Conservation (phyloP, 2,329 filamentous ascomycete species). For the Ascosphaera apis region DNA sequence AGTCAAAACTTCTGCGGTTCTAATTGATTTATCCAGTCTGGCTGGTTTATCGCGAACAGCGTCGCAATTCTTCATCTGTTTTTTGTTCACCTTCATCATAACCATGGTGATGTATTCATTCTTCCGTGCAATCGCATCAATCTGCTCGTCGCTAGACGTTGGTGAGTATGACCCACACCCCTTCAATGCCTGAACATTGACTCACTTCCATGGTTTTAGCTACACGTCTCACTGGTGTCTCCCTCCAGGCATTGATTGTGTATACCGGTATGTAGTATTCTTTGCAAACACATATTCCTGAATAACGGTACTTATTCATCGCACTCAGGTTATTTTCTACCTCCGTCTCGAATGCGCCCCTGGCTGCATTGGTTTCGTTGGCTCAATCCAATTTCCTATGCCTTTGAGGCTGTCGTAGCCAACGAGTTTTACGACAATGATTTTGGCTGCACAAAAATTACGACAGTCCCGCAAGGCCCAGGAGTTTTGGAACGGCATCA, state of each 20-base stretch:
- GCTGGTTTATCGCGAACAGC: constrained; percentile 30
- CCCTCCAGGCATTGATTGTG: constrained; percentile 29
- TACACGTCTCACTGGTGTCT: constrained; percentile 26
- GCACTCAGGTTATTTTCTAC: constrained; percentile 34
- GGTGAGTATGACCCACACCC: constrained; percentile 11
- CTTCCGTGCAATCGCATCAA: constrained; percentile 26
- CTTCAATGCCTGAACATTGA: constrained; percentile 1
- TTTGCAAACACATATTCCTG: background rate
- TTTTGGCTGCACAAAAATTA: constrained; percentile 31
- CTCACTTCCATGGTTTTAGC: constrained; percentile 8
- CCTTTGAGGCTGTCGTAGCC: constrained; percentile 42
- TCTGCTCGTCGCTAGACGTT: constrained; percentile 27
- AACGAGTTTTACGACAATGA: constrained; percentile 44
- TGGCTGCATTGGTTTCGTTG: constrained; percentile 43
- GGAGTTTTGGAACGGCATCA: constrained; percentile 27
- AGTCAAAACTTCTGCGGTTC: background rate
- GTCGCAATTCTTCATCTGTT: constrained; percentile 38
- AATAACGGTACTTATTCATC: background rate
- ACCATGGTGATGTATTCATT: constrained; percentile 34
- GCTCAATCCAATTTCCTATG: constrained; percentile 46
- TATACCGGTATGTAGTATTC: constrained; percentile 25
- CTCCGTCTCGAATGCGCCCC: constrained; percentile 36
- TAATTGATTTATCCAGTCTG: constrained; percentile 20
- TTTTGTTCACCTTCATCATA: constrained; percentile 30
- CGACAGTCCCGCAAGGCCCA: constrained; percentile 31